Evolutionary conservation across 106 monocot genomes (phyloP).

Genomic region (Allium cepa): DNA sequence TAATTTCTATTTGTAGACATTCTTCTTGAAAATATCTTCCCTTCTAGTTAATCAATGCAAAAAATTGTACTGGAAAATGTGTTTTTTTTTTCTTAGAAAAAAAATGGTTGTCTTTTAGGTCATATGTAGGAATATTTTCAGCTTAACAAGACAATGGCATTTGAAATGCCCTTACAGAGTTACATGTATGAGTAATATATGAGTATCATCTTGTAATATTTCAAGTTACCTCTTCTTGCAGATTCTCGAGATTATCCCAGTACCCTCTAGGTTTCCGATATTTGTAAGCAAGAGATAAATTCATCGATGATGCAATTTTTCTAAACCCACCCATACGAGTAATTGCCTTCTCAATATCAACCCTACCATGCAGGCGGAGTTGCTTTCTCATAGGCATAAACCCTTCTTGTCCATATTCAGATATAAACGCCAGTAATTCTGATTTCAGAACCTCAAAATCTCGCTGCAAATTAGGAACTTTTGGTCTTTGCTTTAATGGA

Average conservation of each 20-base stretch:
- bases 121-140: too few species aligned
- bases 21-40: too few species aligned
- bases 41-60: too few species aligned
- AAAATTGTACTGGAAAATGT: too few species aligned
- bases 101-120: too few species aligned
- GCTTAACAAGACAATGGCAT: too few species aligned
- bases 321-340: conserved; percentile 90
- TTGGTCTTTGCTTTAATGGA: conserved; percentile 47
- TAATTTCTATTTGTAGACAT: too few species aligned
- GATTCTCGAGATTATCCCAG: conserved; percentile 93
- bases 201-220: not conserved
- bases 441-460: conserved; percentile 78
- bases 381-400: conserved; percentile 99
- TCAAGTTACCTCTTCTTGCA: conserved; percentile 78
- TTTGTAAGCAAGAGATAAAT: conserved; percentile 86
- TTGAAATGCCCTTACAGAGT: too few species aligned
- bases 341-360: conserved; percentile 97
- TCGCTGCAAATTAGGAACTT: conserved; percentile 82
- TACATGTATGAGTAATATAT: too few species aligned
- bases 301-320: conserved; percentile 74
- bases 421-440: conserved; percentile 60
- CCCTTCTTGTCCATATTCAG: conserved; percentile 73
- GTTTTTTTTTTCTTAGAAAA: too few species aligned
- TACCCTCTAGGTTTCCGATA: conserved; percentile 91
- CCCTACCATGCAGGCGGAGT: conserved; percentile 74